These are phyloP conservation scores for Radiomyces spectabilis DNA, from an alignment of 192 early-diverging fungal species.

Conservation along the genomic window DNA sequence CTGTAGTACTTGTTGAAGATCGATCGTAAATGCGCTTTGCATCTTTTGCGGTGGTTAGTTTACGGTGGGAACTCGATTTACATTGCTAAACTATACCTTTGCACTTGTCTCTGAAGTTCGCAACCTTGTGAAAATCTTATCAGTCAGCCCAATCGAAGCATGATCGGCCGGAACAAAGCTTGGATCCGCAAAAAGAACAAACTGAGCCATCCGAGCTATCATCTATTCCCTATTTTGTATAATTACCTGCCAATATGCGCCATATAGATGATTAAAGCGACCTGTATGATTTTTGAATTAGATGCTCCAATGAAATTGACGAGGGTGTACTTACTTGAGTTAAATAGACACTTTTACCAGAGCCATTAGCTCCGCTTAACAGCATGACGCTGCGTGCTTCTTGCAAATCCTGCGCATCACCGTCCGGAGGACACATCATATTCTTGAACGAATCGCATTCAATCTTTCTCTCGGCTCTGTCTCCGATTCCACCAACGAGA, in stretches of 20 bases:
- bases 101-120: constrained; percentile 66
- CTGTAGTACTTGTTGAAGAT: constrained; percentile 54
- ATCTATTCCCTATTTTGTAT: neutral
- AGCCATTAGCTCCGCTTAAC: constrained; percentile 78
- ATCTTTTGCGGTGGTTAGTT: constrained; percentile 23
- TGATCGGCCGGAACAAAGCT: constrained; percentile 74
- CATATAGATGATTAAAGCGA: constrained; percentile 80
- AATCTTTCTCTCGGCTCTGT: no score
- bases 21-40: constrained; percentile 68
- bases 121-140: constrained; percentile 71
- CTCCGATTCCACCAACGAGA: constrained; percentile 14
- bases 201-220: neutral
- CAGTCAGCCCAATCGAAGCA: constrained; percentile 66
- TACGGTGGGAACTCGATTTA: neutral
- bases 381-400: constrained; percentile 41
- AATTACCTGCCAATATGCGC: constrained; percentile 72
- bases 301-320: neutral
- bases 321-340: constrained; percentile 63
- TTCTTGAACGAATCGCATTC: no score
- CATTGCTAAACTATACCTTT: constrained; percentile 24
- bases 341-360: constrained; percentile 72
- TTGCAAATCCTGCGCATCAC: neutral
- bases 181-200: neutral
- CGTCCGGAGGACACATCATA: neutral
- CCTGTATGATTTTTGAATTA: constrained; percentile 17